Percentiles rank a stretch among this genome's conserved stretches.
Evolutionary conservation across 192 early-diverging fungal genomes (phyloP).

Genomic region (Obelidium mucronatum): DNA sequence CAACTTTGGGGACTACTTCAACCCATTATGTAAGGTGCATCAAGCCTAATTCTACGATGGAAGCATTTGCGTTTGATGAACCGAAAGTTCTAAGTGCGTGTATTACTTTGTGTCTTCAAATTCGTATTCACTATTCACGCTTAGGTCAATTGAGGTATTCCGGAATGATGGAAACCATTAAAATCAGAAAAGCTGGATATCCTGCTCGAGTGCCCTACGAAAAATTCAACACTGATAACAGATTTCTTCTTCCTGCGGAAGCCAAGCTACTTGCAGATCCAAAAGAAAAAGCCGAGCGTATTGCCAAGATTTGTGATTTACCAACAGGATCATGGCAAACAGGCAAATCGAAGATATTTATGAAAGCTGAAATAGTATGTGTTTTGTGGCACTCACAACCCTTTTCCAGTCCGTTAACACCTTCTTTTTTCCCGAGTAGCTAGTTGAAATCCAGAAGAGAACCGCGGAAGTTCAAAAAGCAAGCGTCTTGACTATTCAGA

Average conservation of each 20-base stretch:
- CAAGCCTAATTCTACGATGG: conserved; percentile 61
- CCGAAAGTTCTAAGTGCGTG: conserved; percentile 53
- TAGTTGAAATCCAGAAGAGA: conserved; percentile 40
- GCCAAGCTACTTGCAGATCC: conserved; percentile 20
- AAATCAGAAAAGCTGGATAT: conserved; percentile 64
- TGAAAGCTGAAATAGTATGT: conserved; percentile 52
- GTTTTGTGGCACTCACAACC: too few relatives aligned
- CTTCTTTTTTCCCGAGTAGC: conserved; percentile 26
- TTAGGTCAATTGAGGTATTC: conserved; percentile 62
- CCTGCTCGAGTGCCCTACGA: conserved; percentile 54
- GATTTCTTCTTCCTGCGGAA: conserved; percentile 8
- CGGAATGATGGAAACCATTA: conserved; percentile 66
- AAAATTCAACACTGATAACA: conserved; percentile 51
- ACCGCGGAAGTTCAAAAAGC: conserved; percentile 41
- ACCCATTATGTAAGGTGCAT: conserved; percentile 69
- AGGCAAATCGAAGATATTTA: conserved; percentile 61
- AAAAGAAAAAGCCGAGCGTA: conserved; percentile 33
- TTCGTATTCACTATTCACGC: not conserved
- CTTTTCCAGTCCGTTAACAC: too few relatives aligned
- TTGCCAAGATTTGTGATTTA: conserved; percentile 38
- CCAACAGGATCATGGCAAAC: conserved; percentile 47
- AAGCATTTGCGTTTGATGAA: conserved; percentile 57
- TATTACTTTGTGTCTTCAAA: not conserved
- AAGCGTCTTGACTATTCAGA: conserved; percentile 57
- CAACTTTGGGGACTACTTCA: conserved; percentile 55